Percentiles rank a stretch among this genome's conserved stretches.
Conservation (phyloP, 2,329 filamentous ascomycete species). For the Penicillium sclerotigenum region DNA sequence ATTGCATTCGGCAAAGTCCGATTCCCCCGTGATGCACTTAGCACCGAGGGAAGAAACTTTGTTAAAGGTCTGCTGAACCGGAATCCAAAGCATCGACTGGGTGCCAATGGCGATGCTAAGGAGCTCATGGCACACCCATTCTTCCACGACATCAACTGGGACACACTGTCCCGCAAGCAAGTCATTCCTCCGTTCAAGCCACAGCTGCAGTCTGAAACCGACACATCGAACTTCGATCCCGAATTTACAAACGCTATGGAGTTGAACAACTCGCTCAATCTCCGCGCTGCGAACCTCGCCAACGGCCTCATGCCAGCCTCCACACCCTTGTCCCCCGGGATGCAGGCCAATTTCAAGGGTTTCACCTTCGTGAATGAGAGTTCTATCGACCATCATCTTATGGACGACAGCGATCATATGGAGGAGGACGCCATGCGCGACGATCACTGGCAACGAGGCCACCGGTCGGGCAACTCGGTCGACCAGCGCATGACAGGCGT, state of each 20-base stretch:
- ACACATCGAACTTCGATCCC: conserved; percentile 97
- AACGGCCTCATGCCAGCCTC: conserved; percentile 78
- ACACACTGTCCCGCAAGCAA: conserved; percentile 79
- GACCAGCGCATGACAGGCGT: conserved; percentile 47
- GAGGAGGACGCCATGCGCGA: conserved; percentile 45
- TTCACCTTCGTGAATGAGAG: conserved; percentile 99
- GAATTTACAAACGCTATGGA: conserved; percentile 96
- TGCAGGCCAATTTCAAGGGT: conserved; percentile 96
- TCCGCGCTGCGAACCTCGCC: conserved; percentile 81
- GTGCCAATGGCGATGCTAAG: conserved; percentile 84
- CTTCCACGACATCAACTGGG: conserved; percentile 93
- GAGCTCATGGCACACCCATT: conserved; percentile 93
- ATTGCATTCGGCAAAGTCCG: conserved; percentile 98
- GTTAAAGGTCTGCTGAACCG: conserved; percentile 96
- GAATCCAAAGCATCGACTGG: conserved; percentile 92
- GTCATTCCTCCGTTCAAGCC: conserved; percentile 97
- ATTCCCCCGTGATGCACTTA: conserved; percentile 91
- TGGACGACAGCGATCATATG: conserved; percentile 40
- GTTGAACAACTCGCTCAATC: conserved; percentile 82
- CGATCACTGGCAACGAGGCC: conserved; percentile 34
- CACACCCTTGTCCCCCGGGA: conserved; percentile 88
- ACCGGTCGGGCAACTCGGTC: conserved; percentile 29
- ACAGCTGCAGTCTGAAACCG: conserved; percentile 90
- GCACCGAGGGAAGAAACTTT: conserved; percentile 92
- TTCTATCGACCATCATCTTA: conserved; percentile 67